Evolutionary conservation across 2,329 filamentous ascomycete species (phyloP).

Genomic region (Xylaria sp.): DNA sequence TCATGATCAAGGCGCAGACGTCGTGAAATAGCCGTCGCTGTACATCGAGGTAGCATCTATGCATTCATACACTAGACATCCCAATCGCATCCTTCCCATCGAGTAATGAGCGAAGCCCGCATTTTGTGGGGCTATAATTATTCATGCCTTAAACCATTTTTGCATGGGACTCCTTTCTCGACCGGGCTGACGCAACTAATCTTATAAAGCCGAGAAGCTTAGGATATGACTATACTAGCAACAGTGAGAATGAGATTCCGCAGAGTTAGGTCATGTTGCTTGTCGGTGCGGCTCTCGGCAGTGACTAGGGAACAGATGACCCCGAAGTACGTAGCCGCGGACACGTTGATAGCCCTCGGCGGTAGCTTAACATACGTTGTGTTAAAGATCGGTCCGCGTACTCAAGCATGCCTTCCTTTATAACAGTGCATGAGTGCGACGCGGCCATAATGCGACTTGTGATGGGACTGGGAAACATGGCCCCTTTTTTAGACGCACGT

Average conservation of each 20-base stretch:
- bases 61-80: not conserved
- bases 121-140: no score
- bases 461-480: no score
- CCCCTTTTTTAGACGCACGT: constrained; percentile 72
- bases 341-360: not conserved
- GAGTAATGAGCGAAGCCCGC: no score
- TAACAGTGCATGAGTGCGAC: not conserved
- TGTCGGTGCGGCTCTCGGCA: not conserved
- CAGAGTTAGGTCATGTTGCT: not conserved
- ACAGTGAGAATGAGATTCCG: not conserved
- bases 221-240: not conserved
- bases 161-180: not conserved
- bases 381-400: not conserved
- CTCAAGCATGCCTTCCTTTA: not conserved
- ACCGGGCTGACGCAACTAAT: not conserved
- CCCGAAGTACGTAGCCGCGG: not conserved
- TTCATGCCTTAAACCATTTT: not conserved
- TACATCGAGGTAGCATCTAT: not conserved
- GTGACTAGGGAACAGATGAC: not conserved
- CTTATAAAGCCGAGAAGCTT: not conserved
- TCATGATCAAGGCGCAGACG: not conserved
- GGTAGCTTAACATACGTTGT: constrained; percentile 1
- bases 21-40: not conserved
- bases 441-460: not conserved
- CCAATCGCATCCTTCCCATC: no score